Percentiles rank a stretch among this genome's conserved stretches.
phyloP scores from a whole-genome alignment of 345 rosid species.

The Eucalyptus grandis region DNA sequence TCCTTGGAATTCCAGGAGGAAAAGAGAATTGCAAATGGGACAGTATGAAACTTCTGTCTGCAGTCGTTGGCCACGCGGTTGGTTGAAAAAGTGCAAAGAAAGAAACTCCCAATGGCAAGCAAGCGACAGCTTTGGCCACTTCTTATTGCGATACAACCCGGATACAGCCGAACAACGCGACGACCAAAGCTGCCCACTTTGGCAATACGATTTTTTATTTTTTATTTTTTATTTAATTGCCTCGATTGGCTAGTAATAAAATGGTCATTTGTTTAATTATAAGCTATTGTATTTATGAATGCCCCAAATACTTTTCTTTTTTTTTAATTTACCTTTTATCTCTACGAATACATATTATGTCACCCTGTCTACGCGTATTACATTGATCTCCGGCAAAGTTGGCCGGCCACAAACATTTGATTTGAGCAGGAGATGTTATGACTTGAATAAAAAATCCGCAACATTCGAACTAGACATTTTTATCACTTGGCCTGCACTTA shows the following conservation, averaged over 20 bases:
- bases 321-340: neutral
- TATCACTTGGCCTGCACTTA: neutral
- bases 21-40: neutral
- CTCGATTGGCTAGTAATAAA: neutral
- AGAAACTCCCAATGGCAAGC: neutral
- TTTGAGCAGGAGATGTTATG: neutral
- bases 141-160: neutral
- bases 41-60: neutral
- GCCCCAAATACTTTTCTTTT: neutral
- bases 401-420: neutral
- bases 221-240: neutral
- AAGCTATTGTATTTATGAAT: neutral
- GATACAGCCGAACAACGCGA: neutral
- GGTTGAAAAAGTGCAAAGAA: neutral
- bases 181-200: neutral
- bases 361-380: fast-evolving
- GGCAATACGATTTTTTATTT: neutral
- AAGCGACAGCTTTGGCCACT: neutral
- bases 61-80: neutral
- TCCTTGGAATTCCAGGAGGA: neutral
- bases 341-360: neutral
- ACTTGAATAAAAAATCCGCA: neutral
- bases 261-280: neutral
- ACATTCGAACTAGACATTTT: neutral
- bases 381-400: neutral